phyloP scores from a whole-genome alignment of 495 filamentous ascomycete species.

The Aspergillus hancockii region DNA sequence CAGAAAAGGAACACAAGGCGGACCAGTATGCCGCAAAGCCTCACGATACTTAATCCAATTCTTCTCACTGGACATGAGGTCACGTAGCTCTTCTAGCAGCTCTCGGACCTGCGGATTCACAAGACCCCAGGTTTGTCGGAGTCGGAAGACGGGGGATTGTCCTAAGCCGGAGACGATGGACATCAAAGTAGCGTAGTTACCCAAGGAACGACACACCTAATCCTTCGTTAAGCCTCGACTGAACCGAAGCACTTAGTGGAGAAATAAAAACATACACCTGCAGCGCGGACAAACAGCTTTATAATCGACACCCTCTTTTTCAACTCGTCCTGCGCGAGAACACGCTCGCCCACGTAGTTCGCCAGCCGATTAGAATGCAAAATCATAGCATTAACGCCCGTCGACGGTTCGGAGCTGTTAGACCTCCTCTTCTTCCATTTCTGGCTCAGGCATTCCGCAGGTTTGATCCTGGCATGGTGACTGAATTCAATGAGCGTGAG shows the following conservation, averaged over 20 bases:
- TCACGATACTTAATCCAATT: conserved; percentile 91
- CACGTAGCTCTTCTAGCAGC: conserved; percentile 76
- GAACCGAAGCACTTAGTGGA: not conserved
- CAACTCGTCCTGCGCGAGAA: conserved; percentile 81
- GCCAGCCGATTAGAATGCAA: conserved; percentile 93
- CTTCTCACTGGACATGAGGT: conserved; percentile 86
- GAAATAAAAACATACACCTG: conserved; percentile 60
- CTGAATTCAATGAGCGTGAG: conserved; percentile 89
- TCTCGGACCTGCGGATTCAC: conserved; percentile 71
- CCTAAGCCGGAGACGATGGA: conserved; percentile 90
- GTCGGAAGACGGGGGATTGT: conserved; percentile 83
- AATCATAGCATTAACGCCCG: conserved; percentile 88
- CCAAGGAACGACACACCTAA: conserved; percentile 80
- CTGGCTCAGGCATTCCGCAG: conserved; percentile 87
- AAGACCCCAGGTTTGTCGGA: conserved; percentile 84
- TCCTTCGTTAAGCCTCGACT: not conserved
- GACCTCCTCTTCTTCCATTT: conserved; percentile 84
- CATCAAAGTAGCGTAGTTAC: conserved; percentile 91
- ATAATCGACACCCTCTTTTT: conserved; percentile 91
- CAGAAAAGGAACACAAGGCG: conserved; percentile 94
- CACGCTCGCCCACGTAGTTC: conserved; percentile 95
- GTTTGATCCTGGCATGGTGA: conserved; percentile 82
- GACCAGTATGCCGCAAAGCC: conserved; percentile 74
- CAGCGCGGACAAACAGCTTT: conserved; percentile 88
- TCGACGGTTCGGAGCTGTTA: conserved; percentile 74